phyloP scores from a whole-genome alignment of 106 monocot genomes.

The Phalaenopsis aphrodite region DNA sequence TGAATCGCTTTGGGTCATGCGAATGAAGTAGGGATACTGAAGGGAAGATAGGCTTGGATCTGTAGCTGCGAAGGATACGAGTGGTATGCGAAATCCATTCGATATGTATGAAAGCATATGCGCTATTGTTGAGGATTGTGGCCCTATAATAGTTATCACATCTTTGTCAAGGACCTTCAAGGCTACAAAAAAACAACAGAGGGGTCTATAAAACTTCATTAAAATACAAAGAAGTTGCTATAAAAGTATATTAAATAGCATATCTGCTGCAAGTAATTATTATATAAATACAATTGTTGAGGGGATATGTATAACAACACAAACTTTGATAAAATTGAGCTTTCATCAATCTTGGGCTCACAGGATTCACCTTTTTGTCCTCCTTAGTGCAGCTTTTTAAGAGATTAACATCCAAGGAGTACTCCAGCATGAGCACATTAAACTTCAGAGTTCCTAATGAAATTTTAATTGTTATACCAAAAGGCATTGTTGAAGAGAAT shows the following conservation, averaged over 20 bases:
- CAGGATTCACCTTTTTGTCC: background rate
- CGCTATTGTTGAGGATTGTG: conserved; percentile 63
- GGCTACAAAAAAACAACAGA: conserved; percentile 27
- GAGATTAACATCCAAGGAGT: background rate
- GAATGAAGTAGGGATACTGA: conserved; percentile 64
- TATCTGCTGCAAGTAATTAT: background rate
- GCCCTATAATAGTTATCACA: conserved; percentile 58
- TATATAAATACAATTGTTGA: background rate
- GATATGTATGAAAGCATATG: conserved; percentile 51
- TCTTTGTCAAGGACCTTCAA: conserved; percentile 46
- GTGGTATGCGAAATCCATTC: conserved; percentile 50
- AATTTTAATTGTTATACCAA: background rate
- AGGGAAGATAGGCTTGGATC: conserved; percentile 65
- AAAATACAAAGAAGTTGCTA: background rate
- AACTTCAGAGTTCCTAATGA: background rate
- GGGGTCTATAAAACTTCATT: background rate
- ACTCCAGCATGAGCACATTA: background rate
- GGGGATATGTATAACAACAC: background rate
- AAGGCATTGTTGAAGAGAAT: background rate
- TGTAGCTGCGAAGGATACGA: conserved; percentile 75
- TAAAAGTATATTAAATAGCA: background rate
- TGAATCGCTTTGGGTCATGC: conserved; percentile 47
- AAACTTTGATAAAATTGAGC: background rate
- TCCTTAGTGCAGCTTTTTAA: background rate
- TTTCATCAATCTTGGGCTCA: background rate